Base-by-base conservation (phyloP, 495 filamentous ascomycete species). In the Evernia prunastri region DNA sequence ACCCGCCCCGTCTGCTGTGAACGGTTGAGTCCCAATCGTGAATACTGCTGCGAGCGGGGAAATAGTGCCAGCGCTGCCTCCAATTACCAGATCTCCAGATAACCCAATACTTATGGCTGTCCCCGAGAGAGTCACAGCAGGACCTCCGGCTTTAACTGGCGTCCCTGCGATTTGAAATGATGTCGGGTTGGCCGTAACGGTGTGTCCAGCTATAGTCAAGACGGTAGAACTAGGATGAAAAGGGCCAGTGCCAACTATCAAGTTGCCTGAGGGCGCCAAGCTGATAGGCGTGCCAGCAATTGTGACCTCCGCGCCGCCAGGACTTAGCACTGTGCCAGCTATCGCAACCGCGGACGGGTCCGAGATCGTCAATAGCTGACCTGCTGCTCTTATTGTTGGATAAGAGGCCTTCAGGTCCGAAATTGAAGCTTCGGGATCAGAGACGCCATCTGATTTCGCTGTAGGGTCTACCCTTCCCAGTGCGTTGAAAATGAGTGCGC, bases 261-360 rank as follows among this genome's bases (percentile, higher is more conserved):
- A 29, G 12, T 51, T 51, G 23, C 47, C 47, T 1, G 47, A 51
- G 29, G 25, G 12, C 7, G 47, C 47, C 15, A 51, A 51, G 23
- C 47, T 51, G 12, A 51, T 25, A 7, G 25, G 47, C 12, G 25
- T 51, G 10, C 47, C 47, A 17, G 47, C 8, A 15, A 51, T 29
- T 5, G 35, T 42, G 31, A 15, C 56, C 12, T n/a, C 37, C 3
- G 56, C 23, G 6, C 56, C 56, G 20, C 56, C 56, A 18, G 31
- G 56, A 25, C 29, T 58, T 23, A 58, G 31, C 12, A 58, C 56
- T 11, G 56, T 58, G 31, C 31, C 56, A 20, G 56, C 56, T 36
- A 58, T 58, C 18, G 56, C 25, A 31, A 58, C 56, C 3, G 56
- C 56, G 8, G 56, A 58, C 37, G 56, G 56, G 25, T 58, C n/a